These are phyloP conservation scores for Cryptosporidium sp. DNA, from an alignment of 169 alveolate species.

Conservation along the genomic window DNA sequence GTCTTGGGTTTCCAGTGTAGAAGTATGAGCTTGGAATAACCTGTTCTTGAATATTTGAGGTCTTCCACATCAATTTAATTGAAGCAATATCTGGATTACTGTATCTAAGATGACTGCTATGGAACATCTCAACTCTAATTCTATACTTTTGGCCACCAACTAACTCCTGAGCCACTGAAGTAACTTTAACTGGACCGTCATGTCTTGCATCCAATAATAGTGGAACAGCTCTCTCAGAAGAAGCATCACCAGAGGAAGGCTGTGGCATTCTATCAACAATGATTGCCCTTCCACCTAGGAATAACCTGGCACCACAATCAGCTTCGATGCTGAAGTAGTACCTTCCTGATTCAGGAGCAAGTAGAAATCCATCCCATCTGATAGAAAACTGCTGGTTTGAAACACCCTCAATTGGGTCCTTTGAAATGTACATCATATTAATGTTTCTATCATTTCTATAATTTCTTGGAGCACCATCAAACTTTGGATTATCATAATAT, in stretches of 20 bases:
- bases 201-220: conserved; percentile 78
- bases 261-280: conserved; percentile 87
- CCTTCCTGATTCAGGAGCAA: conserved; percentile 85
- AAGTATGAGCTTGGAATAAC: conserved; percentile 84
- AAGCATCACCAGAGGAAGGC: conserved; percentile 82
- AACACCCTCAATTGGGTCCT: conserved; percentile 86
- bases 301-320: conserved; percentile 89
- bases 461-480: conserved; percentile 82
- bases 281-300: conserved; percentile 87
- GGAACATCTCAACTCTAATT: conserved; percentile 86
- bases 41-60: conserved; percentile 82
- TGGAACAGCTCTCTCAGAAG: conserved; percentile 78
- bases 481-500: conserved; percentile 80
- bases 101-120: conserved; percentile 85
- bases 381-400: conserved; percentile 87
- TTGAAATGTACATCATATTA: conserved; percentile 84
- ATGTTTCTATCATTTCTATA: conserved; percentile 84
- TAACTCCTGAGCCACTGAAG: conserved; percentile 84
- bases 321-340: conserved; percentile 84
- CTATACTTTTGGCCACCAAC: conserved; percentile 87
- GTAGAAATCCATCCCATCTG: conserved; percentile 89
- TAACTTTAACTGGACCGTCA: conserved; percentile 76
- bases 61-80: conserved; percentile 84
- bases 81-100: conserved; percentile 80
- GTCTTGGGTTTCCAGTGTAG: conserved; percentile 84